A percentile compares a stretch with the other conserved stretches of the same genome.
Evolutionary conservation across 1,284 basidiomycete species (phyloP).

Genomic region (Filobasidium uniguttulatum): DNA sequence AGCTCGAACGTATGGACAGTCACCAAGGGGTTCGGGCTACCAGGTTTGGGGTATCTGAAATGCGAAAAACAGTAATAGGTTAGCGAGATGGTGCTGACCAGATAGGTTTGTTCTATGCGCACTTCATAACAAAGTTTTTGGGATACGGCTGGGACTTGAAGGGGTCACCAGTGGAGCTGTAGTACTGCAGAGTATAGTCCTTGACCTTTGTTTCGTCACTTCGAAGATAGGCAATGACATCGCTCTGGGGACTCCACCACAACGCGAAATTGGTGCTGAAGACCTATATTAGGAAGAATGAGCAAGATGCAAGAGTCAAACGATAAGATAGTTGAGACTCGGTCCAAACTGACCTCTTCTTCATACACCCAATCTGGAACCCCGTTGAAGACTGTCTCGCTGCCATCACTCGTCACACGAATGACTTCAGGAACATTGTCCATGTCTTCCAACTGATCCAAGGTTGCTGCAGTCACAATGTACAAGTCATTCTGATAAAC

Average conservation of each 20-base stretch:
- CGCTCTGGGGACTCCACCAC: constrained; percentile 81
- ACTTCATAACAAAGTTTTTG: constrained; percentile 62
- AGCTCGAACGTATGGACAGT: constrained; percentile 72
- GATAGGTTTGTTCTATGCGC: constrained; percentile 13
- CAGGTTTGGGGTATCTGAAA: constrained; percentile 48
- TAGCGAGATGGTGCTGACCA: not conserved
- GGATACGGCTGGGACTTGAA: constrained; percentile 66
- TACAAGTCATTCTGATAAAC: constrained; percentile 74
- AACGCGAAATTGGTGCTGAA: constrained; percentile 58
- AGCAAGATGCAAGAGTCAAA: not conserved
- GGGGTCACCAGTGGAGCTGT: constrained; percentile 63
- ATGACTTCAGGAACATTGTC: constrained; percentile 35
- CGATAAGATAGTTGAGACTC: not conserved
- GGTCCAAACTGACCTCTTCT: constrained; percentile 48
- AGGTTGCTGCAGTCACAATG: constrained; percentile 44
- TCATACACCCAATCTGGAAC: constrained; percentile 97
- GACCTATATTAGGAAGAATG: constrained; percentile 35
- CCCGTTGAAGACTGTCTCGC: constrained; percentile 75
- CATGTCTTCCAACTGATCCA: not conserved
- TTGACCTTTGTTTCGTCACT: constrained; percentile 80
- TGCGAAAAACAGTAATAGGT: not conserved
- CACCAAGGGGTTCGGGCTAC: constrained; percentile 76
- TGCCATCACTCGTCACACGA: constrained; percentile 68
- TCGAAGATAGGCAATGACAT: constrained; percentile 66
- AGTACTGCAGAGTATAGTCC: constrained; percentile 75